phyloP scores from a whole-genome alignment of 139 green algal genomes.

The Chlorella sorokiniana region DNA sequence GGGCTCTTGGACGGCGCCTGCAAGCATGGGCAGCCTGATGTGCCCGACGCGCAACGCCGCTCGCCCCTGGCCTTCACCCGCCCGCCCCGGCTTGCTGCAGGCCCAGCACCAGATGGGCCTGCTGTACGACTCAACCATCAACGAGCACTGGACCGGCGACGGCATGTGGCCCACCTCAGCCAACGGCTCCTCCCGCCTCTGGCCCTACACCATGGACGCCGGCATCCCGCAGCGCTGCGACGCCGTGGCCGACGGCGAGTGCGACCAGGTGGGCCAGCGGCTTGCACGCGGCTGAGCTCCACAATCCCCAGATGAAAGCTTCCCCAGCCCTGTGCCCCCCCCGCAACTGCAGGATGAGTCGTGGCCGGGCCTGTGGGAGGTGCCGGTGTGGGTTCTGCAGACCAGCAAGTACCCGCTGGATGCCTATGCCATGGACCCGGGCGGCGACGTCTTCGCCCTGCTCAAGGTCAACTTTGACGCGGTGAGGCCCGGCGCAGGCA shows the following conservation, averaged over 20 bases:
- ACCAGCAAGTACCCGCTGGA: slow-evolving; percentile 38
- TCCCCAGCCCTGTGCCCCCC: not conserved
- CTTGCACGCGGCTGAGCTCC: not conserved
- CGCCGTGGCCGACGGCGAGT: slow-evolving; percentile 1
- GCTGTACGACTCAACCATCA: slow-evolving; percentile 31
- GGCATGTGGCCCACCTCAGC: slow-evolving; percentile 24
- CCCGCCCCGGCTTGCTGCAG: not conserved
- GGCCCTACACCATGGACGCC: slow-evolving; percentile 16
- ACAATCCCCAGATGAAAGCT: too few relatives aligned
- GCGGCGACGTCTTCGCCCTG: slow-evolving; percentile 23
- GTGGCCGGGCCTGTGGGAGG: slow-evolving; percentile 20
- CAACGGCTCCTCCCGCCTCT: slow-evolving; percentile 20
- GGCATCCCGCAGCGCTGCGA: slow-evolving; percentile 25
- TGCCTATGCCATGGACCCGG: slow-evolving; percentile 42
- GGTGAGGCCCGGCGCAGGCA: not conserved
- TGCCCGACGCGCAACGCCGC: not conserved
- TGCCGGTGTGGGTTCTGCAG: slow-evolving; percentile 23
- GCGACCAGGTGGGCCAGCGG: not conserved
- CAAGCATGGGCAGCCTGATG: not conserved
- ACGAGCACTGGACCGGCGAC: slow-evolving; percentile 33
- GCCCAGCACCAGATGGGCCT: slow-evolving; percentile 18
- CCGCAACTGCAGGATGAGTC: slow-evolving; percentile 9
- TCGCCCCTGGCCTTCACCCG: not conserved
- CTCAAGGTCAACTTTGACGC: slow-evolving; percentile 37
- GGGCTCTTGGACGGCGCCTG: not conserved